These are phyloP conservation scores for Corchorus olitorius DNA, from an alignment of 345 rosid genomes.

Conservation along the genomic window DNA sequence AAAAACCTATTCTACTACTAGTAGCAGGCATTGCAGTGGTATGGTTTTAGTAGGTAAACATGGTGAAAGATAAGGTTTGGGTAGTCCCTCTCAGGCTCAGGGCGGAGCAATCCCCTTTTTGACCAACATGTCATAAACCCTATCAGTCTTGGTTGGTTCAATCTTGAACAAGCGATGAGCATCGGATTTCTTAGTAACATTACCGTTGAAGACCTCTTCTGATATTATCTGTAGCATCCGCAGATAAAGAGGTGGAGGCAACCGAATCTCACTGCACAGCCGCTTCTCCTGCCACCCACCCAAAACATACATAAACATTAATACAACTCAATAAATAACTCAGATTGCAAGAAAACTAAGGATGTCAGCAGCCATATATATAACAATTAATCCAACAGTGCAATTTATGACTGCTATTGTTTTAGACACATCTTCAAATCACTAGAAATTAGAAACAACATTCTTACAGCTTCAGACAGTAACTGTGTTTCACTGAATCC, in stretches of 20 bases:
- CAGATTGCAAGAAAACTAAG: not conserved
- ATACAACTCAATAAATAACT: not conserved
- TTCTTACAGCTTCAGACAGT: constrained; percentile 83
- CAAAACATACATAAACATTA: constrained; percentile 5
- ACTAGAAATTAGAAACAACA: not conserved
- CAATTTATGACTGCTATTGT: not conserved
- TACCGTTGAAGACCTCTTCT: constrained; percentile 75
- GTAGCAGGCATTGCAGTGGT: not conserved
- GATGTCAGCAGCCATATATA: not conserved
- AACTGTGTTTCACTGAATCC: constrained; percentile 65
- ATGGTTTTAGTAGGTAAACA: not conserved
- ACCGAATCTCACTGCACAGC: constrained; percentile 66
- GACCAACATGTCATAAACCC: constrained; percentile 91
- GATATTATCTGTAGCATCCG: constrained; percentile 86
- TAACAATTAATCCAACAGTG: not conserved
- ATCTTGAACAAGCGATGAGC: constrained; percentile 79
- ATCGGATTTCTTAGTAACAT: constrained; percentile 69
- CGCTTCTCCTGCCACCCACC: constrained; percentile 78
- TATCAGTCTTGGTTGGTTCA: constrained; percentile 75
- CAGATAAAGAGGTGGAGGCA: constrained; percentile 78
- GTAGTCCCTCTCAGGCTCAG: constrained; percentile 17
- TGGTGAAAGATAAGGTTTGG: not conserved
- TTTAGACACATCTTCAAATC: not conserved
- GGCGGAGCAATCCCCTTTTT: constrained; percentile 87
- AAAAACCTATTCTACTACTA: no score